These are phyloP conservation scores for Candida palmyrensis DNA, from an alignment of 805 yeast species.

Conservation along the genomic window DNA sequence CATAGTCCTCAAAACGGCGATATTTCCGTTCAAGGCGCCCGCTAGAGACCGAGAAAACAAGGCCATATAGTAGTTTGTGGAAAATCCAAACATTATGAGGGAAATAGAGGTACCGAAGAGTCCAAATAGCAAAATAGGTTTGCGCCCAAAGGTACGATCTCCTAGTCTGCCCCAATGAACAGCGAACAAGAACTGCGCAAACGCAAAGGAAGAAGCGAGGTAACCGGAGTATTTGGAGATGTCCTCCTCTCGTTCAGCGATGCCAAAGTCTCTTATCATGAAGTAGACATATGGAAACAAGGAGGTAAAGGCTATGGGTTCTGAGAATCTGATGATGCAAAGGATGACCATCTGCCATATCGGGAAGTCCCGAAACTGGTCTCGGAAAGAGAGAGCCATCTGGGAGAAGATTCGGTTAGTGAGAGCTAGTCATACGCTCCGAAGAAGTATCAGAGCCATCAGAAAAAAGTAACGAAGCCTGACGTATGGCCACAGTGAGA, in stretches of 20 bases:
- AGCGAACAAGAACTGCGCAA: slow-evolving; percentile 18
- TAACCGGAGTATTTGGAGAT: slow-evolving; percentile 16
- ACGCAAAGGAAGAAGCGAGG: slow-evolving; percentile 18
- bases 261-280: slow-evolving; percentile 20
- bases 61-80: slow-evolving; percentile 23
- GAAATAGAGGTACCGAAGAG: slow-evolving; percentile 21
- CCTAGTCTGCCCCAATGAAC: slow-evolving; percentile 26
- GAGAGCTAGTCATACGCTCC: too few relatives aligned
- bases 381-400: slow-evolving; percentile 27
- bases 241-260: slow-evolving; percentile 15
- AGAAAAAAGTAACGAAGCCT: too few relatives aligned
- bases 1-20: slow-evolving; percentile 27
- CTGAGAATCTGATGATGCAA: slow-evolving; percentile 47
- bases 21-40: slow-evolving; percentile 26
- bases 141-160: slow-evolving; percentile 23
- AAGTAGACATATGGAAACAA: slow-evolving; percentile 60
- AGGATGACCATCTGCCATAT: slow-evolving; percentile 40
- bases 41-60: slow-evolving; percentile 21
- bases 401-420: too few relatives aligned
- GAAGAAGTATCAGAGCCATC: too few relatives aligned
- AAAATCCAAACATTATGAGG: slow-evolving; percentile 23
- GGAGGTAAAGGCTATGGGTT: slow-evolving; percentile 61
- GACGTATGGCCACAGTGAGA: too few relatives aligned
- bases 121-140: slow-evolving; percentile 21
- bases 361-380: slow-evolving; percentile 55